These are phyloP conservation scores for Cornus kousa DNA, from an alignment of 148 eudicot genomes.

Conservation along the genomic window DNA sequence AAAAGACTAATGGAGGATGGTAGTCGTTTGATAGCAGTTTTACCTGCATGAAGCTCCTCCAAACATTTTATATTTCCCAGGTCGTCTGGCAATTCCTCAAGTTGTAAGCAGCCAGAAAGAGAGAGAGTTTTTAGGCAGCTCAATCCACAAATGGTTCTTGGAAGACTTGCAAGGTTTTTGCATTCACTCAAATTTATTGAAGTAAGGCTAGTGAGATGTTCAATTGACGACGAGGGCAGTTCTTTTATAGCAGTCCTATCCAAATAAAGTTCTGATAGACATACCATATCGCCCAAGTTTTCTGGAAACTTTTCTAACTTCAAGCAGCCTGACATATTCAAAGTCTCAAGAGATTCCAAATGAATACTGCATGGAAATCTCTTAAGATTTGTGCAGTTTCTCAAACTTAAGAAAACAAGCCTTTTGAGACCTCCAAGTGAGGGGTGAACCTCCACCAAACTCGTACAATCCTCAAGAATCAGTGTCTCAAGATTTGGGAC, in stretches of 20 bases:
- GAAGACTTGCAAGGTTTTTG: background rate
- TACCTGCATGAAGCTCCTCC: background rate
- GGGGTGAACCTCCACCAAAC: too few relatives aligned
- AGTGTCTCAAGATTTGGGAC: too few relatives aligned
- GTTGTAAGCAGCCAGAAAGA: slow-evolving; percentile 18
- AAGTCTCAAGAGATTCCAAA: slow-evolving; percentile 1
- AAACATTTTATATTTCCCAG: slow-evolving; percentile 1
- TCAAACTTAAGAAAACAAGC: too few relatives aligned
- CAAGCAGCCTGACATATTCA: background rate
- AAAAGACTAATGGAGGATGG: too few relatives aligned
- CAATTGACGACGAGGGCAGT: background rate
- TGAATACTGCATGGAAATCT: too few relatives aligned
- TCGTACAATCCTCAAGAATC: too few relatives aligned
- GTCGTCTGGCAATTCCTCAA: slow-evolving; percentile 6
- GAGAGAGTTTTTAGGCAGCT: background rate
- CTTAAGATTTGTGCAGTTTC: too few relatives aligned
- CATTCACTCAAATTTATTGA: background rate
- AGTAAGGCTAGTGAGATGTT: background rate
- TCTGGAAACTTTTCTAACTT: background rate
- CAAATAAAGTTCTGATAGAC: background rate
- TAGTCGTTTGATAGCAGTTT: too few relatives aligned
- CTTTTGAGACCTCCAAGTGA: too few relatives aligned
- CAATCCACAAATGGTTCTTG: background rate
- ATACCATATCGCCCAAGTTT: background rate
- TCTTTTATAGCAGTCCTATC: background rate